Evolutionary conservation across 306 rosid species (phyloP).

Genomic region (Fragaria vesca): DNA sequence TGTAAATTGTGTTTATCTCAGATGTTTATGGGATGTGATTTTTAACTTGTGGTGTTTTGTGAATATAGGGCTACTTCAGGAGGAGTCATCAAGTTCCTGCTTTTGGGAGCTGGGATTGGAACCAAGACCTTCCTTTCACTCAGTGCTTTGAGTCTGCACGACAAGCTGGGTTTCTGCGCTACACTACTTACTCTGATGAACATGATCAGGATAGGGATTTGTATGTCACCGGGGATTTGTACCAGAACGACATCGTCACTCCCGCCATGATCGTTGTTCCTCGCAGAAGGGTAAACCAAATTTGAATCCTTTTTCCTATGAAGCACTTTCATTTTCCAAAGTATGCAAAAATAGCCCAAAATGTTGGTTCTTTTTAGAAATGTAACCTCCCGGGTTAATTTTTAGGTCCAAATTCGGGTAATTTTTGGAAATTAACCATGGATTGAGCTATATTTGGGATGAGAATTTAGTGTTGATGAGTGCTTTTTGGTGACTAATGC

Average conservation of each 20-base stretch:
- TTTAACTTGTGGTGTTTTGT: neutral
- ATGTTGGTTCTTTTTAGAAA: neutral
- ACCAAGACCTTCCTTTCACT: conserved; percentile 71
- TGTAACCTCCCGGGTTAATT: neutral
- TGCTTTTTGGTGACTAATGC: conserved; percentile 27
- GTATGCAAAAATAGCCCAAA: neutral
- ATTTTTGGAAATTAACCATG: neutral
- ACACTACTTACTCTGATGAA: conserved; percentile 52
- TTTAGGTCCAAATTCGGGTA: neutral
- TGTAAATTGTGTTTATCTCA: neutral
- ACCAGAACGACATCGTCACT: conserved; percentile 64
- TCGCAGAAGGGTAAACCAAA: conserved; percentile 54
- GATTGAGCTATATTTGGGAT: neutral
- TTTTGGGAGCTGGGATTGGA: conserved; percentile 98
- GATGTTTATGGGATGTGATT: neutral
- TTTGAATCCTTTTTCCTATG: neutral
- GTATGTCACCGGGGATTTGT: conserved; percentile 70
- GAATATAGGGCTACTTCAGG: conserved; percentile 52
- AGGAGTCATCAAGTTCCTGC: conserved; percentile 65
- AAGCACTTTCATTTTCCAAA: neutral
- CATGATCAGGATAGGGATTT: conserved; percentile 48
- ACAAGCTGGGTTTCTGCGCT: conserved; percentile 48
- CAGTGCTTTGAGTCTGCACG: conserved; percentile 86
- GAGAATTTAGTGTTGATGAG: neutral
- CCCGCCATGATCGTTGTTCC: conserved; percentile 91